phyloP scores from a whole-genome alignment of 2,329 filamentous ascomycete species.

The Lasiodiplodia gonubiensis region DNA sequence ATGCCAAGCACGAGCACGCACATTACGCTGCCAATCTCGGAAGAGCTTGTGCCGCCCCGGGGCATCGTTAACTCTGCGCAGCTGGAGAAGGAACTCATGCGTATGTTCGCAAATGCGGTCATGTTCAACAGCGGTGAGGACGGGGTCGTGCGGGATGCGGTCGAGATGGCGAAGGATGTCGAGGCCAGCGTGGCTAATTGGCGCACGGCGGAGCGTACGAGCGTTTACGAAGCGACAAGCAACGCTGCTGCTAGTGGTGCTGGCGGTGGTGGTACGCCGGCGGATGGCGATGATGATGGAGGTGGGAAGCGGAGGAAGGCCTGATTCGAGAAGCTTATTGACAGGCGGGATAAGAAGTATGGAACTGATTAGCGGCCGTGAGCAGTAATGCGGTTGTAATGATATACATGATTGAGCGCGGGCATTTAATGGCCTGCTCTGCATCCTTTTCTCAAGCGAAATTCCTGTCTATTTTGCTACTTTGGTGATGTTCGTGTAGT shows the following conservation, averaged over 20 bases:
- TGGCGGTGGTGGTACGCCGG: neutral
- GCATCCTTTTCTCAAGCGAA: neutral
- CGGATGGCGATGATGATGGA: neutral
- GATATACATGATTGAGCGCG: neutral
- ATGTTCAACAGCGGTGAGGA: slow-evolving; percentile 98
- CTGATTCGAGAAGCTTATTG: neutral
- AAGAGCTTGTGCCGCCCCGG: slow-evolving; percentile 81
- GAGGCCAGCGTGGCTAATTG: slow-evolving; percentile 78
- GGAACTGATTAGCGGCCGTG: neutral
- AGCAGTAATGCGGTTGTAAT: neutral
- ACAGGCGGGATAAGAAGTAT: neutral
- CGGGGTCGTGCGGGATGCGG: slow-evolving; percentile 83
- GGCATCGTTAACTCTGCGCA: slow-evolving; percentile 93
- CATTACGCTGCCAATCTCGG: slow-evolving; percentile 65
- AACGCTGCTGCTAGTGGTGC: neutral
- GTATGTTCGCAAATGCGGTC: slow-evolving; percentile 97
- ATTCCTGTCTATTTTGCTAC: neutral
- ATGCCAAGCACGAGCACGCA: slow-evolving; percentile 18
- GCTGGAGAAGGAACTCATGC: slow-evolving; percentile 88
- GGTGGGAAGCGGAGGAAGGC: neutral
- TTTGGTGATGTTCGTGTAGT: neutral
- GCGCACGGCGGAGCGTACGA: slow-evolving; percentile 68
- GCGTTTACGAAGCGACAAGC: slow-evolving; percentile 3
- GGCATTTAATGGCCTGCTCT: neutral
- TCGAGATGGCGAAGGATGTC: slow-evolving; percentile 88